Percentiles rank a stretch among this genome's conserved stretches.
These are phyloP conservation scores for Phialemonium atrogriseum DNA, from an alignment of 2,329 filamentous ascomycete genomes.

Conservation along the genomic window DNA sequence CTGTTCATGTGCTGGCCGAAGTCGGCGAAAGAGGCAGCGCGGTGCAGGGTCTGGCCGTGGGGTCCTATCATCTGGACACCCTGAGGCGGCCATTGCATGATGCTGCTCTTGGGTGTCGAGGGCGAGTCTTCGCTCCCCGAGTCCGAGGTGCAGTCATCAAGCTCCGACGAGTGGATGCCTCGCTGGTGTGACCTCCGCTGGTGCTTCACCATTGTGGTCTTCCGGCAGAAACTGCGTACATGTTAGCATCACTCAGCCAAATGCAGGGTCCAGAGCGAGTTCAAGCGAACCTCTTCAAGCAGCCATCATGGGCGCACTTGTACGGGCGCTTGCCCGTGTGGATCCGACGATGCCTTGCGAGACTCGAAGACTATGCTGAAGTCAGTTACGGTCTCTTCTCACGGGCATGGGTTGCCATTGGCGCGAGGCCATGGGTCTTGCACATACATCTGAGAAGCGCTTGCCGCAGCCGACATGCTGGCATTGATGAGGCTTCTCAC, in stretches of 20 bases:
- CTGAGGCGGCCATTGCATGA: conserved; percentile 43
- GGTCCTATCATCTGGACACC: conserved; percentile 27
- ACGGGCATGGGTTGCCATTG: neutral
- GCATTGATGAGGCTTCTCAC: conserved; percentile 64
- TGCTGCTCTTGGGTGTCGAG: conserved; percentile 45
- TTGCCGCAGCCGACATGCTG: conserved; percentile 58
- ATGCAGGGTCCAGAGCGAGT: neutral
- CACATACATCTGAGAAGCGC: conserved; percentile 59
- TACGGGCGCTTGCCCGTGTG: conserved; percentile 61
- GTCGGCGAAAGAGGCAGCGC: conserved; percentile 46
- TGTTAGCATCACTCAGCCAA: neutral
- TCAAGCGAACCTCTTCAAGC: conserved; percentile 45
- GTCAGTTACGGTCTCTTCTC: conserved; percentile 18
- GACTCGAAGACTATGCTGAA: conserved; percentile 48
- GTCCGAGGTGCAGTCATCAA: conserved; percentile 47
- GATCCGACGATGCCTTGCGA: conserved; percentile 57
- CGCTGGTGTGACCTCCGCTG: conserved; percentile 54
- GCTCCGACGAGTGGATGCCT: conserved; percentile 46
- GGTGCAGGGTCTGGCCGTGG: conserved; percentile 34
- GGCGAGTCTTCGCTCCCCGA: conserved; percentile 52
- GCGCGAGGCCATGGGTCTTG: too few relatives aligned
- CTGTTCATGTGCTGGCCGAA: conserved; percentile 42
- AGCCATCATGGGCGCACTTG: conserved; percentile 52
- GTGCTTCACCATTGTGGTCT: conserved; percentile 64
- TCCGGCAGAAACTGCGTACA: conserved; percentile 54